Base-by-base conservation (phyloP, 148 eudicot species). In the Silene uniflora region DNA sequence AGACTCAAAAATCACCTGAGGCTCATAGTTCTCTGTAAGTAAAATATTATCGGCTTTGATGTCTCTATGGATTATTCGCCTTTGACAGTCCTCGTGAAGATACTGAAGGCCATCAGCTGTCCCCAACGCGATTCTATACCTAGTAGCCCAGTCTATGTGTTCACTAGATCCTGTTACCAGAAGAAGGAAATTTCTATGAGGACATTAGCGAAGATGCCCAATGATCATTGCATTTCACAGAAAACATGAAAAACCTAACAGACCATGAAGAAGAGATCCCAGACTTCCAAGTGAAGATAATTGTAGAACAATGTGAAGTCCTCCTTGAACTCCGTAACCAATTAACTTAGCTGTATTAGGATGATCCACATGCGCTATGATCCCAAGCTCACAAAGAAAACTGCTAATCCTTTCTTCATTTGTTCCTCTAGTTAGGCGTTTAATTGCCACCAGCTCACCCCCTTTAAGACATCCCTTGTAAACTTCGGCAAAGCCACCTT, bases 31-130 rank as follows among this genome's bases (percentile, higher is more conserved):
- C 73, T 94, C 91, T 5, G 97, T 85, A 58, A 94, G 93, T 46
- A 94, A 78, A 80, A 94, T 84, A 73, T 94, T 94, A 77, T 87
- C 96, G 44, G 96, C 88, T 86, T 94, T 94, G 52, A 94, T 91
- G 84, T 94, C 98, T 83, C 98, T 86, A 73, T 93, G 98, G 73
- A 93, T 93, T 29, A 93, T 90, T 81, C 98, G 82, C 75, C 94
- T 85, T 73, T 84, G 93, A 79, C 98, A 94, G 56, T 75, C 73
- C 69, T 91, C 97, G 66, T 94, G 98, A 76, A 94, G 93, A 85
- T 94, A 91, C 32, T 81, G 70, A 23, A 94, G 85, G 65, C 97
- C 98, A 75, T 89, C 89, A 62, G 97, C 93, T 62, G 82, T 86
- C 72, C 98, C 98, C 10, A 90, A 72, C 39, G 90, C 85, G 65